These are phyloP conservation scores for Suhomyces bribrorum DNA, from an alignment of 1,139 yeast species.

Conservation along the genomic window DNA sequence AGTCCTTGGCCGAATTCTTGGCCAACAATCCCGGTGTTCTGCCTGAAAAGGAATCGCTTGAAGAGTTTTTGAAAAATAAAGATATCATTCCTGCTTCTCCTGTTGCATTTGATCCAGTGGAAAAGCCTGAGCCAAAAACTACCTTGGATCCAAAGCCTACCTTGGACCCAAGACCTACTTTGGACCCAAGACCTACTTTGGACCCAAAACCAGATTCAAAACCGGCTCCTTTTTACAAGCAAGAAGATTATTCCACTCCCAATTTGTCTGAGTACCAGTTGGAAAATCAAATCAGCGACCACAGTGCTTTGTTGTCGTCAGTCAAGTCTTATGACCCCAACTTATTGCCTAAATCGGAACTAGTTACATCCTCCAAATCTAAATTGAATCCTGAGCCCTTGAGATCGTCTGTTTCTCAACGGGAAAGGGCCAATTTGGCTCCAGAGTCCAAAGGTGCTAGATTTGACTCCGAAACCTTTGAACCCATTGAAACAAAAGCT, in stretches of 20 bases:
- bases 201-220: conserved; percentile 6
- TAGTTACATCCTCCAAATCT: too few relatives aligned
- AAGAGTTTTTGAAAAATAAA: conserved; percentile 6
- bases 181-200: conserved; percentile 3
- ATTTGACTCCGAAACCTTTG: conserved; percentile 1
- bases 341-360: conserved; percentile 31
- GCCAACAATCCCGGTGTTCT: conserved; percentile 10
- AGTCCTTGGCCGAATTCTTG: conserved; percentile 14
- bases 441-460: neutral
- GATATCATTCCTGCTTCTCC: conserved; percentile 7
- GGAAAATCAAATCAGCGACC: conserved; percentile 42
- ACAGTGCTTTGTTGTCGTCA: conserved; percentile 36
- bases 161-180: neutral
- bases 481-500: neutral
- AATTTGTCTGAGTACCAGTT: conserved; percentile 50
- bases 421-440: neutral
- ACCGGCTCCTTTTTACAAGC: conserved; percentile 21
- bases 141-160: conserved; percentile 1
- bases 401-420: neutral
- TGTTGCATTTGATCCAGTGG: conserved; percentile 4
- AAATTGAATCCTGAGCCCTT: conserved; percentile 9
- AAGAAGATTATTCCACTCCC: conserved; percentile 44
- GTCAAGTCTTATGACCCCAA: conserved; percentile 44
- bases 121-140: too few relatives aligned
- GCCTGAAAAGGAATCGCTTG: conserved; percentile 15